Conservation (phyloP, 2,329 filamentous ascomycete genomes). For the Xylaria multiplex region DNA sequence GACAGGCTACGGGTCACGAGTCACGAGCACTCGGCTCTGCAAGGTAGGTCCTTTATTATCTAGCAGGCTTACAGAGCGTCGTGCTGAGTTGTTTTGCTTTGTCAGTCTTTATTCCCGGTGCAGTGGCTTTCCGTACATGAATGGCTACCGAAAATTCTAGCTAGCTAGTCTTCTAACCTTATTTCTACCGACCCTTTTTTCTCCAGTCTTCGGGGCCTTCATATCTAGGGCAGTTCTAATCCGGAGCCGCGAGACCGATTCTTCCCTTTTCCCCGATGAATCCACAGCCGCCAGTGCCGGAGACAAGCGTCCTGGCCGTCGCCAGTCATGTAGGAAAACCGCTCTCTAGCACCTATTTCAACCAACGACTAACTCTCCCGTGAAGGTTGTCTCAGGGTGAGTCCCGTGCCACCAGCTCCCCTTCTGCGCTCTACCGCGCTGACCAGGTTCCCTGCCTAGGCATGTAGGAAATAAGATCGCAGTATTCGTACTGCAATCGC, state of each 20-base stretch:
- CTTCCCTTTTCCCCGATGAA: slow-evolving; percentile 47
- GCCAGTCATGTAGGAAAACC: slow-evolving; percentile 81
- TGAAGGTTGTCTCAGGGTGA: slow-evolving; percentile 79
- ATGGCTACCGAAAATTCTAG: slow-evolving; percentile 8
- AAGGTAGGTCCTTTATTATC: background rate
- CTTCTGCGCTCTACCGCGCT: slow-evolving; percentile 37
- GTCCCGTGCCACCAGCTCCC: slow-evolving; percentile 48
- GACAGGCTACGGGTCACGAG: background rate
- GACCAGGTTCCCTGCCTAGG: slow-evolving; percentile 58
- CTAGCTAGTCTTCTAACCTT: background rate
- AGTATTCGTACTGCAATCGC: slow-evolving; percentile 89
- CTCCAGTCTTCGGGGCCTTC: background rate
- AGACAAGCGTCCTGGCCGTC: slow-evolving; percentile 80
- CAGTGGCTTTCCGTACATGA: slow-evolving; percentile 1
- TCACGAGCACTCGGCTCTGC: slow-evolving; percentile 1
- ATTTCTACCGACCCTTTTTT: background rate
- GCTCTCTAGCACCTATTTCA: slow-evolving; percentile 38
- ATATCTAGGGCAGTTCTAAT: background rate
- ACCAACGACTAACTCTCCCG: slow-evolving; percentile 48
- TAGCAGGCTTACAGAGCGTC: background rate
- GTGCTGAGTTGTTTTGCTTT: background rate
- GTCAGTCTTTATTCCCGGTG: background rate
- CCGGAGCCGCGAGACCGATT: background rate
- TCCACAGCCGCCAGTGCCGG: slow-evolving; percentile 59
- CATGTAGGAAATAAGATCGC: slow-evolving; percentile 99